These are phyloP conservation scores for Hypsizygus marmoreus DNA, from an alignment of 768 basidiomycete genomes.

Conservation along the genomic window DNA sequence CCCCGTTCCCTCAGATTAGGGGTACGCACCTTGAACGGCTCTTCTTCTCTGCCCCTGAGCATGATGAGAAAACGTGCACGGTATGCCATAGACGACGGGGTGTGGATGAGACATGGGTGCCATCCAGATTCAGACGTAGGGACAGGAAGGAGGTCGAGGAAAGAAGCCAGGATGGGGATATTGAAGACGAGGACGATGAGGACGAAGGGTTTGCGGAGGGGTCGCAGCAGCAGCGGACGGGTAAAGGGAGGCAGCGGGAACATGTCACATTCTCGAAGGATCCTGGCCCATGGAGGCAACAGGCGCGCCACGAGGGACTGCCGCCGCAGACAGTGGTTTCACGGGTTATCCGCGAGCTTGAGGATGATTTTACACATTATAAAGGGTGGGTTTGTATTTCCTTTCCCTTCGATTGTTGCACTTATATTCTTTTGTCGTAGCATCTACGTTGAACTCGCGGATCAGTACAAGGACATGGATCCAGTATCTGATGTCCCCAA, in stretches of 20 bases:
- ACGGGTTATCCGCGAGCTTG: conserved; percentile 82
- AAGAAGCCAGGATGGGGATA: conserved; percentile 8
- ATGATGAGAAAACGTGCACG: conserved; percentile 68
- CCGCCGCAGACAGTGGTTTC: conserved; percentile 89
- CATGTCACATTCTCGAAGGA: conserved; percentile 27
- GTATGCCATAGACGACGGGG: conserved; percentile 58
- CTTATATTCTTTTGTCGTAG: conserved; percentile 41
- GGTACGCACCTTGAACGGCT: conserved; percentile 76
- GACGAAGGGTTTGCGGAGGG: conserved; percentile 39
- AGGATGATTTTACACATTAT: conserved; percentile 94
- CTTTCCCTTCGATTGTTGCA: conserved; percentile 4
- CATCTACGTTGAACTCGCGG: conserved; percentile 87
- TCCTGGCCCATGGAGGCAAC: conserved; percentile 28
- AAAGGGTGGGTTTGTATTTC: conserved; percentile 66
- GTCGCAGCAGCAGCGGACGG: conserved; percentile 7
- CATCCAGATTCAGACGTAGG: conserved; percentile 19
- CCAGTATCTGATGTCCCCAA: conserved; percentile 78
- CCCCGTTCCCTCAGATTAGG: conserved; percentile 83
- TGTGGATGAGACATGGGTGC: conserved; percentile 22
- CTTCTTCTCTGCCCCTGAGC: conserved; percentile 80
- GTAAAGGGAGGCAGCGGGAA: conserved; percentile 35
- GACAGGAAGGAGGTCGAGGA: conserved; percentile 6
- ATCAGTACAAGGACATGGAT: conserved; percentile 91
- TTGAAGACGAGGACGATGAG: conserved; percentile 42
- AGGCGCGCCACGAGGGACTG: conserved; percentile 41